These are phyloP conservation scores for Tylopilus sp. DNA, from an alignment of 1,284 basidiomycete species.

Conservation along the genomic window DNA sequence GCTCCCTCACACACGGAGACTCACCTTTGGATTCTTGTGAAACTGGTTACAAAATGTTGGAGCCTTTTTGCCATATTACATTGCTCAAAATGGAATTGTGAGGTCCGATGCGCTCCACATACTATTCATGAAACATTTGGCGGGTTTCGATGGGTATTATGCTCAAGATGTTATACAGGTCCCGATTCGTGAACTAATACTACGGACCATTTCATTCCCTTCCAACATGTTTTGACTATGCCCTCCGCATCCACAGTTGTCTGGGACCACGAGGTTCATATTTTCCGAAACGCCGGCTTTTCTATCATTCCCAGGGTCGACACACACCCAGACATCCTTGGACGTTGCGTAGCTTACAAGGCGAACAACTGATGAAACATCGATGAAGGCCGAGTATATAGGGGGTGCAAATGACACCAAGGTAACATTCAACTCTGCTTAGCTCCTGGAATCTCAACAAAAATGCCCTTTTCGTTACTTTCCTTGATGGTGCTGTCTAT, in stretches of 20 bases:
- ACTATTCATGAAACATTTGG: background rate
- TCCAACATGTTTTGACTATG: background rate
- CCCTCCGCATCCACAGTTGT: background rate
- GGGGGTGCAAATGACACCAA: background rate
- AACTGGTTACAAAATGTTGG: background rate
- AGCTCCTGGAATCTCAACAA: background rate
- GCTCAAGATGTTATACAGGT: background rate
- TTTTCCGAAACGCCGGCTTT: background rate
- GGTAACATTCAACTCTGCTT: background rate
- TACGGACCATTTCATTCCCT: background rate
- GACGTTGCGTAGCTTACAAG: background rate
- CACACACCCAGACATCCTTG: background rate
- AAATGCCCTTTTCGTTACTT: no score
- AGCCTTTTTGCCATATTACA: background rate
- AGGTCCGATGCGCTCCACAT: background rate
- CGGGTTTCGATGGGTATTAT: background rate
- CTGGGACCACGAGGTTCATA: background rate
- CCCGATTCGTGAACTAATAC: background rate
- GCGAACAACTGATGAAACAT: background rate
- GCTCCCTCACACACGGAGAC: background rate
- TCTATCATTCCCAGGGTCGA: background rate
- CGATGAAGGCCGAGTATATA: conserved; percentile 6
- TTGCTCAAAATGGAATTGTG: background rate
- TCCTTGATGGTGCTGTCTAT: conserved; percentile 5
- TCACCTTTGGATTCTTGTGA: background rate